These are phyloP conservation scores for Ogataea trehalophila DNA, from an alignment of 805 yeast species.

Conservation along the genomic window DNA sequence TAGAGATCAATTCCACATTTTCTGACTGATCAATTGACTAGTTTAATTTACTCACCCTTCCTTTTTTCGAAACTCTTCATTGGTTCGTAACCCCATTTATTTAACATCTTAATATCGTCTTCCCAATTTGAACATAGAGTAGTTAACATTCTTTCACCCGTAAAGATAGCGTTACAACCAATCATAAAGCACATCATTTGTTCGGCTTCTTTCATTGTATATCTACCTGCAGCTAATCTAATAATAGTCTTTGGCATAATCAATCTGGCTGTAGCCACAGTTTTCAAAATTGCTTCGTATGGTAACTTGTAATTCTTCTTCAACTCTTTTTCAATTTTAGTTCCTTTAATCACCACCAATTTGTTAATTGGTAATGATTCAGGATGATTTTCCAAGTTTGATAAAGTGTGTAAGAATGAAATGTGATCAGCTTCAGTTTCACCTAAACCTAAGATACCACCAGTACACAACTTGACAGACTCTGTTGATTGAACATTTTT, in stretches of 20 bases:
- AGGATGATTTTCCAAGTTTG: conserved; percentile 69
- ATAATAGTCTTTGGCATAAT: conserved; percentile 70
- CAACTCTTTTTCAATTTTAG: conserved; percentile 63
- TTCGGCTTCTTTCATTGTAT: conserved; percentile 73
- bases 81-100: conserved; percentile 52
- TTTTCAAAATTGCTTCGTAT: conserved; percentile 61
- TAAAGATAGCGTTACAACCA: conserved; percentile 77
- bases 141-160: conserved; percentile 77
- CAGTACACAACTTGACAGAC: conserved; percentile 69
- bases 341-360: conserved; percentile 73
- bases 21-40: too few relatives aligned
- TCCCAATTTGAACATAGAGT: conserved; percentile 85
- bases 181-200: conserved; percentile 72
- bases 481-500: conserved; percentile 51
- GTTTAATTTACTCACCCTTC: background rate
- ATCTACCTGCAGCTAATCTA: conserved; percentile 76
- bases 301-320: conserved; percentile 40
- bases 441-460: conserved; percentile 77
- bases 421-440: conserved; percentile 70
- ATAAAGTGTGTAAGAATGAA: conserved; percentile 59
- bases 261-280: conserved; percentile 71
- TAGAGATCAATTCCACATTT: too few relatives aligned
- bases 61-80: conserved; percentile 3
- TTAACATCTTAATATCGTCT: conserved; percentile 64
- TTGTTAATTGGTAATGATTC: conserved; percentile 79